phyloP scores from a whole-genome alignment of 306 rosid species.

The Datisca glomerata region DNA sequence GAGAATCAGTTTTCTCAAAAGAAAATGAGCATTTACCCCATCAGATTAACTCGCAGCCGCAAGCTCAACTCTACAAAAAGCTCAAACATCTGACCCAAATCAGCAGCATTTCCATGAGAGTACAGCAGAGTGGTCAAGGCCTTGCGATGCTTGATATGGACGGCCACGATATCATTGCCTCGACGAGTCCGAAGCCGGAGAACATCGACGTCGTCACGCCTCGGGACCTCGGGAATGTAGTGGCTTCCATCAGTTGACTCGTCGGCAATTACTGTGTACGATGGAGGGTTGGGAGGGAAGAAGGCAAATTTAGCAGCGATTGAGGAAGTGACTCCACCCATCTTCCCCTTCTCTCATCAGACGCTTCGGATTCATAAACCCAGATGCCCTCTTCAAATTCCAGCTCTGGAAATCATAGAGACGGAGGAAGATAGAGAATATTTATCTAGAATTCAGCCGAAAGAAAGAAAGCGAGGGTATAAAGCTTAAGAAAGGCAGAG shows the following conservation, averaged over 20 bases:
- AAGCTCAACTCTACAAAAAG: slow-evolving; percentile 61
- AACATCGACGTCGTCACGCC: slow-evolving; percentile 62
- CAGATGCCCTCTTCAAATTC: slow-evolving; percentile 3
- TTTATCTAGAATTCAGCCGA: too few relatives aligned
- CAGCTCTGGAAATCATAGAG: background rate
- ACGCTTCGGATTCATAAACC: slow-evolving; percentile 20
- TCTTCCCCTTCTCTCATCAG: slow-evolving; percentile 19
- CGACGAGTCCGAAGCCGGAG: slow-evolving; percentile 48
- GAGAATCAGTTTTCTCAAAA: too few relatives aligned
- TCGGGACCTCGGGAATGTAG: slow-evolving; percentile 48
- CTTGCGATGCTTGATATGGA: slow-evolving; percentile 53
- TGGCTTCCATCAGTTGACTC: slow-evolving; percentile 12
- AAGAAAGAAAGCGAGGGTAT: too few relatives aligned
- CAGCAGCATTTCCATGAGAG: too few relatives aligned
- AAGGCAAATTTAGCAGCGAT: slow-evolving; percentile 85
- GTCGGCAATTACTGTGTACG: slow-evolving; percentile 36
- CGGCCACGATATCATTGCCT: slow-evolving; percentile 63
- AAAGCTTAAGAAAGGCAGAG: too few relatives aligned
- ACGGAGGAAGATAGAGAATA: background rate
- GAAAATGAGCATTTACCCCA: slow-evolving; percentile 28
- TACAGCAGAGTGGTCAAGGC: slow-evolving; percentile 58
- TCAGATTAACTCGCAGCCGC: slow-evolving; percentile 57
- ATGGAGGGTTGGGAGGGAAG: too few relatives aligned
- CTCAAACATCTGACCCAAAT: too few relatives aligned
- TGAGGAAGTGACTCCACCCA: slow-evolving; percentile 88